Evolutionary conservation across 805 yeast species (phyloP).

Genomic region (Saturnispora besseyi): DNA sequence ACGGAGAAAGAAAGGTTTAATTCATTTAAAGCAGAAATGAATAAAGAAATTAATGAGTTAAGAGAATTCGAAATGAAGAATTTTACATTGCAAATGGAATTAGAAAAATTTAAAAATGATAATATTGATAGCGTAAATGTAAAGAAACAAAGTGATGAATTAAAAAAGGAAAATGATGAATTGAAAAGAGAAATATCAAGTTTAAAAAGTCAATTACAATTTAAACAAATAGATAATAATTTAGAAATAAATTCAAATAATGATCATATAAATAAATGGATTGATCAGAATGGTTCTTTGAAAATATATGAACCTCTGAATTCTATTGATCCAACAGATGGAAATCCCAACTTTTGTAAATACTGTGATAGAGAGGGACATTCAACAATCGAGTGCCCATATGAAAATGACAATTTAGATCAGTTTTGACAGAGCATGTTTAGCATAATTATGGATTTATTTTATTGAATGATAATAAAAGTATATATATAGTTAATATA

Average conservation of each 20-base stretch:
- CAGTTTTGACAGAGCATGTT: slow-evolving; percentile 13
- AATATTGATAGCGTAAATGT: not conserved
- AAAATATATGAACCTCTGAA: slow-evolving; percentile 39
- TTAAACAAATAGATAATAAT: not conserved
- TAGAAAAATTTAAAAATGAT: slow-evolving; percentile 10
- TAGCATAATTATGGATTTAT: slow-evolving; percentile 9
- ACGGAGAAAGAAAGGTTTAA: slow-evolving; percentile 5
- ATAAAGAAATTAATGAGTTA: slow-evolving; percentile 12
- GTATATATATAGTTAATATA: slow-evolving; percentile 5
- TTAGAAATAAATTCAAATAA: not conserved
- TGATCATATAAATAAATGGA: not conserved
- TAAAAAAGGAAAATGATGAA: slow-evolving; percentile 7
- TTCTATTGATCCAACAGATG: slow-evolving; percentile 57
- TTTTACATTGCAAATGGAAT: slow-evolving; percentile 11
- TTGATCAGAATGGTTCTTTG: slow-evolving; percentile 16
- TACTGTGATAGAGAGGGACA: slow-evolving; percentile 89
- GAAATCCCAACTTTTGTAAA: slow-evolving; percentile 82
- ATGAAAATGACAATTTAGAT: slow-evolving; percentile 42
- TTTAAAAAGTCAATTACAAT: slow-evolving; percentile 1
- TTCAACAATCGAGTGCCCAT: slow-evolving; percentile 80
- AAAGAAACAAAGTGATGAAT: not conserved
- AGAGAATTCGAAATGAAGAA: slow-evolving; percentile 15
- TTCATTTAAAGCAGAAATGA: slow-evolving; percentile 10
- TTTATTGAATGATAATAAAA: slow-evolving; percentile 7
- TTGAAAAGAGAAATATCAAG: not conserved